These are phyloP conservation scores for Panus rudis DNA, from an alignment of 768 basidiomycete species.

Conservation along the genomic window DNA sequence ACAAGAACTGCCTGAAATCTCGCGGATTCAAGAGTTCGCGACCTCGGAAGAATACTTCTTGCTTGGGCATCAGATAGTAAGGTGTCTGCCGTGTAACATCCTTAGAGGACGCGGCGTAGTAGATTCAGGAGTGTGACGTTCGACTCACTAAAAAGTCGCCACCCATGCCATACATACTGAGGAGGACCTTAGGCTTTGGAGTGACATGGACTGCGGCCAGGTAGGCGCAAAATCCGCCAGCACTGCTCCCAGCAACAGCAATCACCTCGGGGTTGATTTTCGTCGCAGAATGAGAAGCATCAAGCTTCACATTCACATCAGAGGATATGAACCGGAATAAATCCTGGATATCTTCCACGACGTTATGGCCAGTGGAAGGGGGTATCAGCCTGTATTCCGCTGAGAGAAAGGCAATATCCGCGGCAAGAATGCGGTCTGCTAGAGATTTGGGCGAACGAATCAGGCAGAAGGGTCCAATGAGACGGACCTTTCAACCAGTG, in stretches of 20 bases:
- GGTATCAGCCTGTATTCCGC: slow-evolving; percentile 57
- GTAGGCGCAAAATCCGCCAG: slow-evolving; percentile 60
- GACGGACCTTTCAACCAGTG: slow-evolving; percentile 51
- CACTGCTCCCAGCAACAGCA: slow-evolving; percentile 50
- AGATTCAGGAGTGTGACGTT: neutral
- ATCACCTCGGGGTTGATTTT: slow-evolving; percentile 18
- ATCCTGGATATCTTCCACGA: slow-evolving; percentile 52
- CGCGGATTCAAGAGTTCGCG: slow-evolving; percentile 46
- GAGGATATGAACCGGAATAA: slow-evolving; percentile 41
- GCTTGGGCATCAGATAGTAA: slow-evolving; percentile 45
- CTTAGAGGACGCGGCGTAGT: neutral
- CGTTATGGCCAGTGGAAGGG: slow-evolving; percentile 45
- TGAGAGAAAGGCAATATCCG: slow-evolving; percentile 53
- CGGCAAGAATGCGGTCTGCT: slow-evolving; percentile 37
- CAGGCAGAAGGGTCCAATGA: neutral
- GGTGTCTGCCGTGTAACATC: slow-evolving; percentile 33
- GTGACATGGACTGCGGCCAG: slow-evolving; percentile 47
- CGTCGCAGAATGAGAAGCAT: neutral
- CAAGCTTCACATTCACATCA: slow-evolving; percentile 19
- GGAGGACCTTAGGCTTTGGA: slow-evolving; percentile 46
- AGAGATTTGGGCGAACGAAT: neutral
- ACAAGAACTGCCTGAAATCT: slow-evolving; percentile 39
- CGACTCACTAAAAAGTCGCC: slow-evolving; percentile 42
- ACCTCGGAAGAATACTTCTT: slow-evolving; percentile 44
- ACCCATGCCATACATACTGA: slow-evolving; percentile 61